Conservation (phyloP, 768 basidiomycete genomes). For the Crassisporium funariophilum region DNA sequence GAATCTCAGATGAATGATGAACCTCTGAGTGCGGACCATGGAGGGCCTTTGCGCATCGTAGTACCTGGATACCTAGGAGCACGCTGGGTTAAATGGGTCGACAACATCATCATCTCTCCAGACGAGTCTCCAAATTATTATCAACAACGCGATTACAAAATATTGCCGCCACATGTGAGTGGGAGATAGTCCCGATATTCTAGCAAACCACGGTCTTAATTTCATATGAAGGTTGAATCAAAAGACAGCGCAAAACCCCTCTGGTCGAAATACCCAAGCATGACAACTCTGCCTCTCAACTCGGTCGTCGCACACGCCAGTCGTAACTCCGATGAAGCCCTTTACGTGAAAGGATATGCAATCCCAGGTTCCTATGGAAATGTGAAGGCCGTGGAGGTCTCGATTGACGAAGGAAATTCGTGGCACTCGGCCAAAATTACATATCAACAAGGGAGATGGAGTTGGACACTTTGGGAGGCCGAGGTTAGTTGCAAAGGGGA, state of each 20-base stretch:
- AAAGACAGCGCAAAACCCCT: conserved; percentile 44
- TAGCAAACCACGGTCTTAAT: conserved; percentile 2
- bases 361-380: conserved; percentile 47
- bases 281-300: conserved; percentile 63
- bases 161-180: conserved; percentile 55
- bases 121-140: conserved; percentile 69
- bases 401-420: conserved; percentile 49
- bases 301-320: conserved; percentile 55
- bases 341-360: conserved; percentile 60
- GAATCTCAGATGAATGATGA: conserved; percentile 66
- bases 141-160: conserved; percentile 72
- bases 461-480: conserved; percentile 74
- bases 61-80: conserved; percentile 70
- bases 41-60: conserved; percentile 67
- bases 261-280: conserved; percentile 59
- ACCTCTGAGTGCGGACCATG: conserved; percentile 58
- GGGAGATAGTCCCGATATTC: too few species aligned
- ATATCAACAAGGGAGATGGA: conserved; percentile 68
- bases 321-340: conserved; percentile 30
- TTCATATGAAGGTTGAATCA: conserved; percentile 40
- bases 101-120: conserved; percentile 54
- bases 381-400: conserved; percentile 51
- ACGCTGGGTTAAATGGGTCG: conserved; percentile 79
- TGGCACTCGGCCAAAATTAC: conserved; percentile 55
- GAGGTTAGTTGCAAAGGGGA: conserved; percentile 37